Conservation (phyloP, 345 rosid genomes). For the Ricinus communis region DNA sequence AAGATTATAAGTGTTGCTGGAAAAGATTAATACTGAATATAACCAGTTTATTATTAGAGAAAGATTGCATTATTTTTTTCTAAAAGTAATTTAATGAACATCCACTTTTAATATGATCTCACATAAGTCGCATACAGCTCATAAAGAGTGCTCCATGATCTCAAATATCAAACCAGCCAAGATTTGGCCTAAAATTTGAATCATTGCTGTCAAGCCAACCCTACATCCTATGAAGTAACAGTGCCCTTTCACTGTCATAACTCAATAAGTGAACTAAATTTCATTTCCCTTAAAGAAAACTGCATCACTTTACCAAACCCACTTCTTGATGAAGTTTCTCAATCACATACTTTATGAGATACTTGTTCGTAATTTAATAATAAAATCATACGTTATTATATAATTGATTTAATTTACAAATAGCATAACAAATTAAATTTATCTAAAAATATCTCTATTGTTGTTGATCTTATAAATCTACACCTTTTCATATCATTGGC, state of each 20-base stretch:
- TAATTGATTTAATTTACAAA: too few relatives aligned
- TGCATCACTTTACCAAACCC: neutral
- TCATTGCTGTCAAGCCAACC: neutral
- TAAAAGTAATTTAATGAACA: too few relatives aligned
- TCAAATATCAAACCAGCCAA: neutral
- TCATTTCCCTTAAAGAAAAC: neutral
- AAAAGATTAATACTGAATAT: too few relatives aligned
- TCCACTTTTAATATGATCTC: too few relatives aligned
- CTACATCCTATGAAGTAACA: neutral
- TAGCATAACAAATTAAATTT: too few relatives aligned
- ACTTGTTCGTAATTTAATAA: neutral
- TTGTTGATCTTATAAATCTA: too few relatives aligned
- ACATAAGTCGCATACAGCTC: too few relatives aligned
- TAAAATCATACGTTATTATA: neutral
- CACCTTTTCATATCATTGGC: neutral
- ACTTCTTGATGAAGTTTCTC: neutral
- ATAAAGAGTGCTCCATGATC: neutral
- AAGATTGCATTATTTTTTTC: too few relatives aligned
- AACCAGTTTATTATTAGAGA: too few relatives aligned
- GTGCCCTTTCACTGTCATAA: neutral
- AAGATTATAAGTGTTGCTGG: too few relatives aligned
- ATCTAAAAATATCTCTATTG: too few relatives aligned
- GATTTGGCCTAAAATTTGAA: neutral
- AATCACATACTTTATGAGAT: neutral
- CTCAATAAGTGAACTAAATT: neutral